Evolutionary conservation across 106 monocot genomes (phyloP), one percentile per base, ranked within the genome.

Genomic region (Dendrobium catenatum): DNA sequence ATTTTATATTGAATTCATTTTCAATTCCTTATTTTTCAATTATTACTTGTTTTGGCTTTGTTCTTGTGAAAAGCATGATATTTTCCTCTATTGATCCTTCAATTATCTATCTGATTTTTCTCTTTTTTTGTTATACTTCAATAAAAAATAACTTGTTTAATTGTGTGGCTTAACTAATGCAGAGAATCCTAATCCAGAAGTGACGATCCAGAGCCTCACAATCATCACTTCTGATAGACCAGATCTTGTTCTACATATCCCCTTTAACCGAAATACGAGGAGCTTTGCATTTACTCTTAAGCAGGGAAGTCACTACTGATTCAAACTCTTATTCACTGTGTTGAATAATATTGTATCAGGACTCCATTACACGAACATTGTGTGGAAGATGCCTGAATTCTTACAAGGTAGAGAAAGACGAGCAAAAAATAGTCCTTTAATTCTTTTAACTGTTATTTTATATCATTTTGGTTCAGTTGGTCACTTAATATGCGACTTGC

Each of bases 341-440:
- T 85, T 86, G 73, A 93, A 93, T 81, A 93, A 93, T 77, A 91
- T 96, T 33, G 96, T 96, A 20, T 88, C 89, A 0, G 96, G 96
- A 11, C 87, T 93, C 29, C 84, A 82, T 42, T 96, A 96, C 82
- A 90, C 87, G 2, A 93, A 90, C 79, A 96, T 93, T 4, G 96
- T 96, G 20, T 93, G 96, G 96, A 96, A 96, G 85, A 89, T 31
- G 31, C 1, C 89, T 76, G 91, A 91, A 15, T 75, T 96, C 7
- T 75, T 96, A 4, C 86, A 86, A 96, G 93, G 96, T 93, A 86
- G 47, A 47, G 20, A 4, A 73, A 73, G 41, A 73, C 37, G 3
- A 37, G 73, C 20, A 4, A 33, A 73, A 20, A 8, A 42, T 73
- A 42, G n/a, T 2, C 40, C 44, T 18, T 58, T 46, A 42, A 47